Conservation (phyloP, 1,284 basidiomycete genomes). For the Lentinula novae-zelandiae region DNA sequence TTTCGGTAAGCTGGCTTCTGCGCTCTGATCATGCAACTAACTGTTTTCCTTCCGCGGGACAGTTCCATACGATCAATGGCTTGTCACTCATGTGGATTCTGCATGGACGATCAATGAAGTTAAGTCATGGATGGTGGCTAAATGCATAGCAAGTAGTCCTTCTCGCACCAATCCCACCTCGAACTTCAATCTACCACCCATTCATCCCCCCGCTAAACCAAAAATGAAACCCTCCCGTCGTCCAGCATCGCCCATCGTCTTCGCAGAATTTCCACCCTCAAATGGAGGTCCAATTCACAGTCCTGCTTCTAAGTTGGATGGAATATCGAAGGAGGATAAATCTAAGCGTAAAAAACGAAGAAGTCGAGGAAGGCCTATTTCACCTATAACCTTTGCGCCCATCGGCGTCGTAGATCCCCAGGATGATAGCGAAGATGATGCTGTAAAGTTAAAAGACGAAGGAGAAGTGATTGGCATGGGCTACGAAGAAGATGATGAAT, state of each 20-base stretch:
- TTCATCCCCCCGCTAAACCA: slow-evolving; percentile 16
- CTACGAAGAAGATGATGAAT: slow-evolving; percentile 33
- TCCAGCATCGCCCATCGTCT: slow-evolving; percentile 41
- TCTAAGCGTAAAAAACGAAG: slow-evolving; percentile 1
- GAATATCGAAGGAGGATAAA: neutral
- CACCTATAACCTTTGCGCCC: slow-evolving; percentile 58
- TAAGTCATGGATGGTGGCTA: slow-evolving; percentile 58
- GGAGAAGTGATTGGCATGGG: slow-evolving; percentile 20
- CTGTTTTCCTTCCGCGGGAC: neutral
- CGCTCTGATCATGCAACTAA: neutral
- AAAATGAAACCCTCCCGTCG: slow-evolving; percentile 22
- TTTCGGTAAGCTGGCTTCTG: neutral
- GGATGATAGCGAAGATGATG: slow-evolving; percentile 1
- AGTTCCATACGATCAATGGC: slow-evolving; percentile 73
- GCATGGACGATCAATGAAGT: slow-evolving; percentile 55
- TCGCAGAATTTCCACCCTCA: slow-evolving; percentile 24
- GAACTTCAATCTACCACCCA: slow-evolving; percentile 21
- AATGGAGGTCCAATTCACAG: neutral
- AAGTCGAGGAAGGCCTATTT: slow-evolving; percentile 36
- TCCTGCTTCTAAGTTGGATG: neutral
- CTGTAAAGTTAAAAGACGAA: slow-evolving; percentile 14
- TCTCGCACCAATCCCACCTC: slow-evolving; percentile 2
- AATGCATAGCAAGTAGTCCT: slow-evolving; percentile 35
- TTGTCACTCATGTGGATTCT: slow-evolving; percentile 58
- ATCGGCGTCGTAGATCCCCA: neutral